Conservation (phyloP, 2,329 filamentous ascomycete genomes). For the Parascedosporium putredinis region DNA sequence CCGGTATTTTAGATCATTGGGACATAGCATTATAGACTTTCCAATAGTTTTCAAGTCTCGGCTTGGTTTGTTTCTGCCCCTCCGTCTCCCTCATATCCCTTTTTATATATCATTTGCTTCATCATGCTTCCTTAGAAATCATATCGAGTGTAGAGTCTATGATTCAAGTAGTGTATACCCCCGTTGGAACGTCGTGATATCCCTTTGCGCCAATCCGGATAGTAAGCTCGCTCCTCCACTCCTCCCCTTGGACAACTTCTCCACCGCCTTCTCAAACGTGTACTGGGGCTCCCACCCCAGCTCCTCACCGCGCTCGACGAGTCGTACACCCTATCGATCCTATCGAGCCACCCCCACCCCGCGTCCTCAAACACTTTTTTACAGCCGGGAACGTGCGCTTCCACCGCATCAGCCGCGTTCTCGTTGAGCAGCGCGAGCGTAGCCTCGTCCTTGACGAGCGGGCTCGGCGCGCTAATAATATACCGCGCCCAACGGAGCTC, state of each 20-base stretch:
- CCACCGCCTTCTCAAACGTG: constrained; percentile 27
- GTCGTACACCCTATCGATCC: constrained; percentile 36
- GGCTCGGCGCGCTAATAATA: constrained; percentile 32
- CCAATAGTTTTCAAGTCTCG: too few relatives aligned
- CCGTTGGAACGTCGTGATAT: constrained; percentile 31
- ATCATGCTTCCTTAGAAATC: too few relatives aligned
- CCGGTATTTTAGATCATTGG: too few relatives aligned
- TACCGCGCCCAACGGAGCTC: constrained; percentile 27
- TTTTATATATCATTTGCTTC: too few relatives aligned
- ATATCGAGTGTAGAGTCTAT: too few relatives aligned
- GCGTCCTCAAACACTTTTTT: constrained; percentile 19
- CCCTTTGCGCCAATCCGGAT: constrained; percentile 30
- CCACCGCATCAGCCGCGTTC: constrained; percentile 22
- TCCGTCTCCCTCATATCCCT: too few relatives aligned
- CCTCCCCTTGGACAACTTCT: constrained; percentile 23
- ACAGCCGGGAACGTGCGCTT: constrained; percentile 16
- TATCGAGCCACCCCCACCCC: constrained; percentile 25
- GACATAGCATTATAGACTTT: too few relatives aligned
- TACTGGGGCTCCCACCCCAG: constrained; percentile 31
- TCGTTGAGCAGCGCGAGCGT: constrained; percentile 23
- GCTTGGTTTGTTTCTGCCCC: too few relatives aligned
- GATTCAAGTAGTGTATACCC: constrained; percentile 22
- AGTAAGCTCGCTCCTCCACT: constrained; percentile 29
- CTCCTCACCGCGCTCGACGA: constrained; percentile 28
- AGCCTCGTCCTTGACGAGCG: constrained; percentile 22